These are phyloP conservation scores for Termitomyces sp. DNA, from an alignment of 768 basidiomycete species.

Conservation along the genomic window DNA sequence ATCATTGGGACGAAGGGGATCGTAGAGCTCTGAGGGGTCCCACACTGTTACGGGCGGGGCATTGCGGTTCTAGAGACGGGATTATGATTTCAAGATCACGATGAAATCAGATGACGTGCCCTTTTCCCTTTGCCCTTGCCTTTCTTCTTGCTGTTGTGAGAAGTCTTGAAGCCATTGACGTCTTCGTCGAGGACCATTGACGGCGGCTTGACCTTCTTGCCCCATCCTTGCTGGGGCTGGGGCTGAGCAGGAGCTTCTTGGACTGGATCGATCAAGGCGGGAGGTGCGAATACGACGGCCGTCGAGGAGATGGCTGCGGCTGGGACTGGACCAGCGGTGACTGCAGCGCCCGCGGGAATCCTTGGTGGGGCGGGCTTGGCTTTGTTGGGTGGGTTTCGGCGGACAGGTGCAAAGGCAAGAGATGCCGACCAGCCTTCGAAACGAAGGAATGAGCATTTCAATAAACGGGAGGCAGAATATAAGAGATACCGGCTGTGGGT, in stretches of 20 bases:
- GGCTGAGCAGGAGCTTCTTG: conserved; percentile 21
- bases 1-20: conserved; percentile 81
- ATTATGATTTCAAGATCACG: conserved; percentile 5
- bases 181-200: conserved; percentile 90
- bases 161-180: conserved; percentile 74
- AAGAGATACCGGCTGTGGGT: conserved; percentile 58
- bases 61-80: conserved; percentile 53
- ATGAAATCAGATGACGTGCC: conserved; percentile 33
- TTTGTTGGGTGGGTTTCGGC: conserved; percentile 57
- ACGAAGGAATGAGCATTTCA: conserved; percentile 42
- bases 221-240: conserved; percentile 71
- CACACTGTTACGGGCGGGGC: conserved; percentile 51
- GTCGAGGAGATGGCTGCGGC: conserved; percentile 30
- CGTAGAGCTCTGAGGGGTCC: conserved; percentile 81
- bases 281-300: conserved; percentile 71
- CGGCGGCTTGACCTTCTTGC: conserved; percentile 86
- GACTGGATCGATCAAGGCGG: conserved; percentile 46
- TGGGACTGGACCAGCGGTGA: conserved; percentile 30
- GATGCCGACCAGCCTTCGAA: conserved; percentile 83
- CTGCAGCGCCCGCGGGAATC: conserved; percentile 61
- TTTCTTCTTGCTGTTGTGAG: conserved; percentile 54
- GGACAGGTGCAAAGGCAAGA: conserved; percentile 84
- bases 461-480: conserved; percentile 56
- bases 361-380: conserved; percentile 50
- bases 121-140: conserved; percentile 61